Evolutionary conservation across 2,329 filamentous ascomycete species (phyloP).

Genomic region (Diplodia mutila): DNA sequence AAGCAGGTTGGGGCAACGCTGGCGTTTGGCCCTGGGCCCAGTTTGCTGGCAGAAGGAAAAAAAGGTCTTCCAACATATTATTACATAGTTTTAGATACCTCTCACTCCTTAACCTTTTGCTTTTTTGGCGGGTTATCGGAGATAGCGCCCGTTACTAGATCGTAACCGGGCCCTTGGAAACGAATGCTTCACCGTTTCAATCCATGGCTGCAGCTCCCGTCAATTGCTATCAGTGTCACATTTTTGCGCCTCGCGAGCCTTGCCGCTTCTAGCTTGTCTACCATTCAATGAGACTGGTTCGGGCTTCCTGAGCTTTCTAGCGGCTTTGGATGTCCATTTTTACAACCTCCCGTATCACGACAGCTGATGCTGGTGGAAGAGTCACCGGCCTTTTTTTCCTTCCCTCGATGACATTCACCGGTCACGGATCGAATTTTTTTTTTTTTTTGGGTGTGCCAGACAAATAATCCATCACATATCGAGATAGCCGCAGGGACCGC

Average conservation of each 20-base stretch:
- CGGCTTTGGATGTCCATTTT: no score
- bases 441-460: background rate
- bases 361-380: background rate
- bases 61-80: no score
- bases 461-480: background rate
- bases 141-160: background rate
- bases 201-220: background rate
- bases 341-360: no score
- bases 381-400: background rate
- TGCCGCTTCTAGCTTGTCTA: background rate
- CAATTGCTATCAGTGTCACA: background rate
- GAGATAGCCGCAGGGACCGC: background rate
- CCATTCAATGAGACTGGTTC: background rate
- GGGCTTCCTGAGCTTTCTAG: no score
- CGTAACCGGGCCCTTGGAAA: background rate
- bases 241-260: background rate
- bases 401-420: background rate
- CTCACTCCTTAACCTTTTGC: background rate
- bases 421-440: background rate
- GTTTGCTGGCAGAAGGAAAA: background rate
- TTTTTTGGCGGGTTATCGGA: conserved; percentile 5
- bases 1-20: conserved; percentile 11
- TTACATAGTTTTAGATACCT: background rate
- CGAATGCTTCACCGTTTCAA: background rate
- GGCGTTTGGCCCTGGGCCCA: background rate